These are phyloP conservation scores for Amaranthus hypochondriacus DNA, from an alignment of 148 eudicot genomes.

Conservation along the genomic window DNA sequence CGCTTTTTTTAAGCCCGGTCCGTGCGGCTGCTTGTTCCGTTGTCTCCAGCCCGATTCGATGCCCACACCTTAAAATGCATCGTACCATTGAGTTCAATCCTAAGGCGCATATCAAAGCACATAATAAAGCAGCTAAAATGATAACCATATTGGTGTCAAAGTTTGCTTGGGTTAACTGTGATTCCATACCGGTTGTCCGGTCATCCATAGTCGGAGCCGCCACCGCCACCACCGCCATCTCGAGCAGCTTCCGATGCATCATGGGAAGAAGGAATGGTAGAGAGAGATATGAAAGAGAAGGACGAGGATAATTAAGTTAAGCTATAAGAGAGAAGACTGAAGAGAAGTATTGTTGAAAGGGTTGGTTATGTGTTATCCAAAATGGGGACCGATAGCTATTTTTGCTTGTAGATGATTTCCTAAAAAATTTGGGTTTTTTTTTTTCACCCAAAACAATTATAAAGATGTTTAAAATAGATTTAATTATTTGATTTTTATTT, in stretches of 20 bases:
- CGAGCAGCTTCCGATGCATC: constrained; percentile 15
- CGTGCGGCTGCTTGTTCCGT: constrained; percentile 20
- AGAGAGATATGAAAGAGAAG: neutral
- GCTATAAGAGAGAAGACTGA: neutral
- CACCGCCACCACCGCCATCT: neutral
- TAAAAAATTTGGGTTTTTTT: neutral
- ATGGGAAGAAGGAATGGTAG: neutral
- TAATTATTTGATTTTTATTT: too few relatives aligned
- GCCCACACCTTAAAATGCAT: constrained; percentile 34
- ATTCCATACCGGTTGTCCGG: constrained; percentile 11
- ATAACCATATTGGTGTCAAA: constrained; percentile 55
- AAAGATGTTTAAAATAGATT: neutral
- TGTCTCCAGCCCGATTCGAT: constrained; percentile 19
- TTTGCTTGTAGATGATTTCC: neutral
- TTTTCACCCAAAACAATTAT: neutral
- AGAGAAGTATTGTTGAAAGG: constrained; percentile 3
- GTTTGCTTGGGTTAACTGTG: constrained; percentile 22
- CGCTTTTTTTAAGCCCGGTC: constrained; percentile 44
- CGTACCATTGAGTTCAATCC: constrained; percentile 48
- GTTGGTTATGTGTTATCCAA: constrained; percentile 15
- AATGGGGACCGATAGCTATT: constrained; percentile 18
- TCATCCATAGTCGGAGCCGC: neutral
- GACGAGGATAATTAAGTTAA: neutral
- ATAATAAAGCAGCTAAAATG: constrained; percentile 45
- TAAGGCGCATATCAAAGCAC: constrained; percentile 43